Base-by-base conservation (phyloP, 257 asterid genomes). In the Solanum piurae region DNA sequence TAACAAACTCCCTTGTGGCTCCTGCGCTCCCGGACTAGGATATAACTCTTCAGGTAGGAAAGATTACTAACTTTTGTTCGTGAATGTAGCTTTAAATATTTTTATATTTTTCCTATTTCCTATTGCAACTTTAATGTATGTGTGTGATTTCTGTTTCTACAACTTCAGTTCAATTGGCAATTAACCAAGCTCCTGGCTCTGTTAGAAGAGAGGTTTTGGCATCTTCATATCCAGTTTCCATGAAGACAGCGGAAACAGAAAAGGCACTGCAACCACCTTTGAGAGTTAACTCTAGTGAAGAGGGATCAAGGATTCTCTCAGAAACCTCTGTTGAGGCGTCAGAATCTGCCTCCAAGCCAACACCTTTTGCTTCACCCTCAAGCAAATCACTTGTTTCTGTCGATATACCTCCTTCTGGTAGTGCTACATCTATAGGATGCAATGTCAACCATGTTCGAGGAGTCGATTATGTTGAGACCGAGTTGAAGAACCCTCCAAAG, bases 21-120 rank as follows among this genome's bases (percentile, higher is more conserved):
- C 80, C 34, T 21, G 66, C 13, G 13, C 83, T 82, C 29, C 86
- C 5, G 25, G n/a, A 68, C 52, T 71, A 12, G 86, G 88, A 23
- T 68, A 66, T 31, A 87, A n/a, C 58, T 86, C 89, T 77, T 60
- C 80, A 87, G 92, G 91, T 90, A 38, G 23, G 91, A 44, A 73
- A 40, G 18, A 36, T 9, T 73, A 27, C 80, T n/a, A 66, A 23
- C 37, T 89, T 38, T 80, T 37, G 83, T 20, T 89, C 58, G 14
- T 60, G 13, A 83, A 52, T n/a, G 44, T 52, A 77, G 40, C n/a
- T 84, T 20, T 69, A 14, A 68, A 21, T 52, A 34, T 21, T 79
- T 33, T 11, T 49, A 85, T 64, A 8, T 3, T 14, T 66, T 89
- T 14, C 16, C 46, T 60, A 29, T 64, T 88, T 13, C 25, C 77